Evolutionary conservation across 1,139 yeast species (phyloP), one percentile per base, ranked within the genome.

Genomic region (Sugiyamaella pinicola): DNA sequence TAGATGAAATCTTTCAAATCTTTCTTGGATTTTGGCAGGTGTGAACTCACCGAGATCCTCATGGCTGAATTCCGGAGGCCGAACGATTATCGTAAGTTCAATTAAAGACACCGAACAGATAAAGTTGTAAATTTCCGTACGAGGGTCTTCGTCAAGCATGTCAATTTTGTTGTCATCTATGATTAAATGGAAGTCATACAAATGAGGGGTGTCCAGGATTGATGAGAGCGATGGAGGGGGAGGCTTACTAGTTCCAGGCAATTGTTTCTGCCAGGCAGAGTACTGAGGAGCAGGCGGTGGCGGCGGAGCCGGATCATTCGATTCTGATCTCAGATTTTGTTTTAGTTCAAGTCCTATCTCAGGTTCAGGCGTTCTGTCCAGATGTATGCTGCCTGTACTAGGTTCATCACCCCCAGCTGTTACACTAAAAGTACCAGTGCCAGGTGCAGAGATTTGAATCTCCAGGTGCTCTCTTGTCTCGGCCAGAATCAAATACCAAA

Each of bases 31-130:
- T 8, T 55, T 51, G 13, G 50, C 50, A n/a, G 57, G 58, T 1
- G 55, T 41, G 49, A 64, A 68, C 19, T 57, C 61, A 4, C 34
- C 52, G 40, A 64, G 46, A 33, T 63, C 66, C 5, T 57, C 58
- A 1, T 45, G 39, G 19, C 55, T 40, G 39, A 68, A 55, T 53
- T 62, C 64, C 0, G 67, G 67, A 12, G 66, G 64, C 12, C 60
- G 50, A n/a, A 67, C 55, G 5, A 55, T 58, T 8, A 65, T 37
- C 7, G 54, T 52, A 9, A 65, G 51, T 18, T 22, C 46, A 13
- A 56, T 58, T 13, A 54, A 58, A 1, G 66, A 62, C 2, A 50
- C 34, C 2, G 55, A 35, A 34, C 66, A 60, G 4, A 51, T 45
- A 38, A 62, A 64, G 21, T 43, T 45, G 52, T 63, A 64, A 8